These are phyloP conservation scores for Umbelopsis vinacea DNA, from an alignment of 192 early-diverging fungal genomes.

Conservation along the genomic window DNA sequence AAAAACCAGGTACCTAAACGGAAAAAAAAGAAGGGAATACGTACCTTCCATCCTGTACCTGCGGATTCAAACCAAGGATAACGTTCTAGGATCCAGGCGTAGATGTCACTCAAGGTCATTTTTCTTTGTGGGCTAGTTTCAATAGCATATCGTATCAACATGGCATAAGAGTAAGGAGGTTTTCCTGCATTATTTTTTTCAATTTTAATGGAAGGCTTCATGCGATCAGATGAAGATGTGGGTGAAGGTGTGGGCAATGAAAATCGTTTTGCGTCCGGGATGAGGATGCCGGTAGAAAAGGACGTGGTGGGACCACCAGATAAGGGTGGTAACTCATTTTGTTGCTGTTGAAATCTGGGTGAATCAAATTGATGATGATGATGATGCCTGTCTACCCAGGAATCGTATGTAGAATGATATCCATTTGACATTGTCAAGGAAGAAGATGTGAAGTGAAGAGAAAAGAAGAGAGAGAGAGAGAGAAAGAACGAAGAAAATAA, in stretches of 20 bases:
- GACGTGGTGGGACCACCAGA: conserved; percentile 1
- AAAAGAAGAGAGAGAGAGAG: background rate
- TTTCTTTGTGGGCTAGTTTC: conserved; percentile 58
- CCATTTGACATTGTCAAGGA: conserved; percentile 1
- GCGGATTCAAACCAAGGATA: conserved; percentile 80
- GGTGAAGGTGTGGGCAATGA: conserved; percentile 18
- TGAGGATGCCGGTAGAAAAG: conserved; percentile 19
- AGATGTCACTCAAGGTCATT: conserved; percentile 83
- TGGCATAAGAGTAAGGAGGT: conserved; percentile 81
- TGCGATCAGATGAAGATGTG: conserved; percentile 17
- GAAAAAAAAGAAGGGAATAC: background rate
- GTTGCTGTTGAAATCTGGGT: conserved; percentile 21
- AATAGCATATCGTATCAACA: conserved; percentile 80
- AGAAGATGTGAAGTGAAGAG: background rate
- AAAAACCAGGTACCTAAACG: background rate
- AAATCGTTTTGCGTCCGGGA: conserved; percentile 19
- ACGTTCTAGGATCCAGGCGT: conserved; percentile 72
- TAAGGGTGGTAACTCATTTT: conserved; percentile 24
- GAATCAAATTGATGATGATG: conserved; percentile 15
- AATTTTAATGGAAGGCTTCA: conserved; percentile 13
- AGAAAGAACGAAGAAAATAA: background rate
- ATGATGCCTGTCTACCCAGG: conserved; percentile 20
- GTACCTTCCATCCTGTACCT: conserved; percentile 61
- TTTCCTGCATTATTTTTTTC: conserved; percentile 53
- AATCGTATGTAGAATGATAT: conserved; percentile 22